Conservation (phyloP, 805 yeast genomes). For the Nakazawaea molendinolei region DNA sequence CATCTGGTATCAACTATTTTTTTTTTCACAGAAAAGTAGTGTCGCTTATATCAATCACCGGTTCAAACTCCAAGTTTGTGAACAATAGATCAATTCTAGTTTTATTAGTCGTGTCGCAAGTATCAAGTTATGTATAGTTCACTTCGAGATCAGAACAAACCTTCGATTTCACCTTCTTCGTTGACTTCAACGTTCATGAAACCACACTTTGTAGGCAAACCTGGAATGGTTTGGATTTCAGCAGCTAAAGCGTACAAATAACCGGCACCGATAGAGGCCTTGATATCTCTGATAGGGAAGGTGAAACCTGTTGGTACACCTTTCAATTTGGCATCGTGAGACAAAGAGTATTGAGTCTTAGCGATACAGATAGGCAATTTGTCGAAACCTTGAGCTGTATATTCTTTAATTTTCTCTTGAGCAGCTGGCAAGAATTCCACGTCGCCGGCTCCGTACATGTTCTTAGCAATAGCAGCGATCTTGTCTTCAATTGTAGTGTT, state of each 20-base stretch:
- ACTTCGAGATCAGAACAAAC: slow-evolving; percentile 75
- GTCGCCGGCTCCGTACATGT: slow-evolving; percentile 89
- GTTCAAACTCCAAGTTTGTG: too few relatives aligned
- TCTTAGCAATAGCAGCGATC: slow-evolving; percentile 67
- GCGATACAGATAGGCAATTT: slow-evolving; percentile 94
- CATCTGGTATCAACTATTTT: too few relatives aligned
- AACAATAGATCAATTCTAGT: too few relatives aligned
- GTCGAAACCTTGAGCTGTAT: slow-evolving; percentile 82
- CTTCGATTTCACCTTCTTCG: slow-evolving; percentile 87
- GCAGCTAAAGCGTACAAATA: slow-evolving; percentile 95
- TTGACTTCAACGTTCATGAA: slow-evolving; percentile 95
- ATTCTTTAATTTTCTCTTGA: slow-evolving; percentile 68
- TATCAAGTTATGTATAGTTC: too few relatives aligned
- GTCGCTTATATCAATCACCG: too few relatives aligned
- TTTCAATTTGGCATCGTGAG: slow-evolving; percentile 88
- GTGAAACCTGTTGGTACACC: slow-evolving; percentile 94
- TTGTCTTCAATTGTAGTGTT: slow-evolving; percentile 69
- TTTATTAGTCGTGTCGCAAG: neutral
- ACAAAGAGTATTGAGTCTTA: slow-evolving; percentile 92
- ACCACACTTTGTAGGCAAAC: slow-evolving; percentile 92
- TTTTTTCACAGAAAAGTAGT: too few relatives aligned
- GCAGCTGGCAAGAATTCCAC: slow-evolving; percentile 83
- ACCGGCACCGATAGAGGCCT: slow-evolving; percentile 95
- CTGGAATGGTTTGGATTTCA: slow-evolving; percentile 96
- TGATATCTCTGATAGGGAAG: slow-evolving; percentile 90